Conservation (phyloP, 2,329 filamentous ascomycete species). For the Acarospora socialis region DNA sequence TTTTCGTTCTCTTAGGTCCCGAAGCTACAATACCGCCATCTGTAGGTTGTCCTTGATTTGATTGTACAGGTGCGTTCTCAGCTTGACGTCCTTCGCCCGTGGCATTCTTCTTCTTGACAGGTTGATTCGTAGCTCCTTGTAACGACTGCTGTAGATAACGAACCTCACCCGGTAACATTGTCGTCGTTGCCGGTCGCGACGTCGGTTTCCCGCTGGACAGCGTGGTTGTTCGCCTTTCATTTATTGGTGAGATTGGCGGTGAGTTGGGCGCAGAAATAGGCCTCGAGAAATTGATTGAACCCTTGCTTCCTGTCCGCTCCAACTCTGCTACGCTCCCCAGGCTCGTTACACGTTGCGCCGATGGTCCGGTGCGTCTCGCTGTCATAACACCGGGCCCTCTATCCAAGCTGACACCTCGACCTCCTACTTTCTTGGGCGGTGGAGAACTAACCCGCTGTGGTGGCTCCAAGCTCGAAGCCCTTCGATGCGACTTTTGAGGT, state of each 20-base stretch:
- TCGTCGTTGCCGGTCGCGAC: conserved; percentile 9
- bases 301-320: conserved; percentile 27
- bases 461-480: conserved; percentile 39
- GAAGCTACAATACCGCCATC: too few species aligned
- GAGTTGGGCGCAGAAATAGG: conserved; percentile 29
- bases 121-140: conserved; percentile 7
- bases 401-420: conserved; percentile 29
- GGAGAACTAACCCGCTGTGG: conserved; percentile 33
- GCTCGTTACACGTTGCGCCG: conserved; percentile 11
- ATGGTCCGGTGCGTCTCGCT: conserved; percentile 17
- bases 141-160: conserved; percentile 7
- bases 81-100: conserved; percentile 11
- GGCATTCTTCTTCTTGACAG: conserved; percentile 12
- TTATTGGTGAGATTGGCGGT: conserved; percentile 17
- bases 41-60: too few species aligned
- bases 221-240: conserved; percentile 8
- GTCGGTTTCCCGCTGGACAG: conserved; percentile 13
- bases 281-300: conserved; percentile 36
- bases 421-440: conserved; percentile 22
- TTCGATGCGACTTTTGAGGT: conserved; percentile 21
- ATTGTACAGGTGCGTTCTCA: neutral
- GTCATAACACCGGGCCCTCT: conserved; percentile 21
- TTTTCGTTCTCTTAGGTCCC: conserved; percentile 14
- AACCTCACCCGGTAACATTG: conserved; percentile 1
- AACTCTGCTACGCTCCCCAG: conserved; percentile 22